Conservation (phyloP, 306 rosid species). For the Cajanus cajan region DNA sequence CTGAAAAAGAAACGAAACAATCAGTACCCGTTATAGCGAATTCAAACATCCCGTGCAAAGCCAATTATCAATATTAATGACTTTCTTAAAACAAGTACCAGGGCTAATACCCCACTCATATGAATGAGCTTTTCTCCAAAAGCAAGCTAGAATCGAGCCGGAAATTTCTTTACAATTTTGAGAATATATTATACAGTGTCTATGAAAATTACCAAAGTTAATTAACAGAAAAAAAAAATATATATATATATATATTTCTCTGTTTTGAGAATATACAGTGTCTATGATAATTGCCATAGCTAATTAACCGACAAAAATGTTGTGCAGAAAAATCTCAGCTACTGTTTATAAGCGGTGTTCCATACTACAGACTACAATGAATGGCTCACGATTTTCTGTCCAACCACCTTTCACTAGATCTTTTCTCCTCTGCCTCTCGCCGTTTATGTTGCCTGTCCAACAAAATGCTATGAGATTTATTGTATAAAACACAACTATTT, state of each 20-base stretch:
- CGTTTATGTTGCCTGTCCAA: conserved; percentile 72
- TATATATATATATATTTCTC: too few species aligned
- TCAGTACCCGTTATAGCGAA: too few species aligned
- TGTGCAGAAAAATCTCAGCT: not conserved
- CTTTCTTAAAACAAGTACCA: too few species aligned
- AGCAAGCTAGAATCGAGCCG: too few species aligned
- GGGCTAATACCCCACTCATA: too few species aligned
- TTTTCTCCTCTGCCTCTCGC: conserved; percentile 90
- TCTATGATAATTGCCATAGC: not conserved
- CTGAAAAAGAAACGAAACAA: too few species aligned
- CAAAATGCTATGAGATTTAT: not conserved
- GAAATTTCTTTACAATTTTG: conserved; percentile 13
- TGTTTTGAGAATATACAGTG: conserved; percentile 38
- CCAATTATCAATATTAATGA: too few species aligned
- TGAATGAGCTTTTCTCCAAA: too few species aligned
- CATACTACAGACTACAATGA: conserved; percentile 7
- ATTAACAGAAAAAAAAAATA: too few species aligned
- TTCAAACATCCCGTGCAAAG: too few species aligned
- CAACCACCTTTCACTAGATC: conserved; percentile 68
- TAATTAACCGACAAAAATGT: conserved; percentile 27
- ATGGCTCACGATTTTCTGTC: conserved; percentile 74
- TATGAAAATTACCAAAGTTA: too few species aligned
- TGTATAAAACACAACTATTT: not conserved
- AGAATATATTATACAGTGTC: too few species aligned
- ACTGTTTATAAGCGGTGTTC: not conserved